Base-by-base conservation (phyloP, 345 rosid species). In the Balakata baccata region DNA sequence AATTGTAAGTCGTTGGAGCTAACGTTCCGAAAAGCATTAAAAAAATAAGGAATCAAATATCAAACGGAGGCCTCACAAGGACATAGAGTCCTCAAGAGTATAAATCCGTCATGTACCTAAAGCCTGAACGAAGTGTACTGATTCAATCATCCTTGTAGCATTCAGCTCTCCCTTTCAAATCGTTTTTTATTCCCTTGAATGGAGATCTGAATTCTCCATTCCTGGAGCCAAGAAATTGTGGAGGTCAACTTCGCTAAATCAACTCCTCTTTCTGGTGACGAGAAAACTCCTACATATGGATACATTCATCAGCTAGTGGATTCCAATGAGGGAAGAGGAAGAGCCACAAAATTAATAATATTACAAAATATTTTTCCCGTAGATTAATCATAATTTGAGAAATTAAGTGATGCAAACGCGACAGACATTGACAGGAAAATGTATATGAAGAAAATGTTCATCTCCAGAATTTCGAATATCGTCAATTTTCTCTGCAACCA, bases 121-220 rank as follows among this genome's bases (percentile, higher is more conserved):
- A 12, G 81, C 91, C 92, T 22, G 77, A 78, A 64, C 82, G 53
- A 3, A 87, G 7, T 52, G 81, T 89, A 69, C 74, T 75, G 66
- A 54, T 52, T 96, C 98, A 92, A 68, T 89, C 98, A 74, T 84
- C 83, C 81, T 87, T 87, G 76, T 88, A 90, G 75, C 88, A 87
- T 29, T 80, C 81, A 3, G 79, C 75, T 82, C 96, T 89, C 69
- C 89, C 92, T 81, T 79, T 72, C 65, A 84, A 73, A 84, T 90
- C 96, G 43, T 81, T 77, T 71, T 79, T 79, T 73, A 90, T 87
- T 75, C 98, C 94, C n/a, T 82, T 74, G 77, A 90, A 87, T 59
- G 94, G 96, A 59, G 81, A 73, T 79, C 68, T 85, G n/a, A 78
- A 69, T 67, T 54, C 78, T 77, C 89, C 93, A 87, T 90, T 68